Evolutionary conservation across 768 basidiomycete species (phyloP).

Genomic region (Leccinum variicolor): DNA sequence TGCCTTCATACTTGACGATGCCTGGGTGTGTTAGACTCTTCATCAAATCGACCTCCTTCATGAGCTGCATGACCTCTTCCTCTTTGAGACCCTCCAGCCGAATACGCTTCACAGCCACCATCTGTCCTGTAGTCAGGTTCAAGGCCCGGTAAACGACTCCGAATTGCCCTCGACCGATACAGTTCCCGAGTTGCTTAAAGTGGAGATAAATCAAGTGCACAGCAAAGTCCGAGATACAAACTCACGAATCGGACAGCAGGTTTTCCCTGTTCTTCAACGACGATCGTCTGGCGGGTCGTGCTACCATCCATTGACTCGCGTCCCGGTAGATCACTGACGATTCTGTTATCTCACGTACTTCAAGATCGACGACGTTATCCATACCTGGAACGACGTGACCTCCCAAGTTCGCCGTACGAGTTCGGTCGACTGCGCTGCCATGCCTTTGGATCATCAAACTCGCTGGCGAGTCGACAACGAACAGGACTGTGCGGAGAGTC

Average conservation of each 20-base stretch:
- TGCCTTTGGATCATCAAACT: conserved; percentile 55
- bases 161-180: conserved; percentile 96
- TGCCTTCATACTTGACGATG: conserved; percentile 97
- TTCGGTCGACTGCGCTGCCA: conserved; percentile 56
- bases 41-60: conserved; percentile 92
- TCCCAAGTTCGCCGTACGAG: conserved; percentile 67
- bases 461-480: conserved; percentile 67
- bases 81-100: conserved; percentile 87
- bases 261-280: conserved; percentile 81
- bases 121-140: conserved; percentile 91
- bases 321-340: conserved; percentile 62
- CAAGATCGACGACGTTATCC: conserved; percentile 74
- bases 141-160: conserved; percentile 94
- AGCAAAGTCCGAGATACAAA: conserved; percentile 12
- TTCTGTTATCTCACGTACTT: conserved; percentile 44
- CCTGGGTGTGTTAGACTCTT: conserved; percentile 90
- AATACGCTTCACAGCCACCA: conserved; percentile 99
- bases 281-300: conserved; percentile 61
- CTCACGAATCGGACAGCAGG: conserved; percentile 79
- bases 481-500: conserved; percentile 29
- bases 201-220: conserved; percentile 6
- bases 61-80: conserved; percentile 84
- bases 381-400: conserved; percentile 57
- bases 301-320: conserved; percentile 65
- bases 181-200: conserved; percentile 91